A percentile compares a stretch with the other conserved stretches of the same genome.
phyloP scores from a whole-genome alignment of 805 yeast species.

The Candida corydali region DNA sequence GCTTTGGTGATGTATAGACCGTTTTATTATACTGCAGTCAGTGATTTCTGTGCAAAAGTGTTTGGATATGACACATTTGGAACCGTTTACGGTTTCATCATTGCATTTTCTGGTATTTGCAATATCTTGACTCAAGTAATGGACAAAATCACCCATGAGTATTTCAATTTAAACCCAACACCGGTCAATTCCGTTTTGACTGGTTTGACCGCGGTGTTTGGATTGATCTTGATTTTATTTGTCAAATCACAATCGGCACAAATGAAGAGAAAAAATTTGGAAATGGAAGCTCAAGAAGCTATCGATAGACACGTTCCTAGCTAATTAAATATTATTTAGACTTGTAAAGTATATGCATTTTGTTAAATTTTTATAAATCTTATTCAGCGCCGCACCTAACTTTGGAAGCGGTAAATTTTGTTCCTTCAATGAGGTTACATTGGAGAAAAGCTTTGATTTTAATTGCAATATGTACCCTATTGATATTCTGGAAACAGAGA shows the following conservation, averaged over 20 bases:
- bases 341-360: no score
- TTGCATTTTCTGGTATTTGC: conserved; percentile 77
- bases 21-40: conserved; percentile 86
- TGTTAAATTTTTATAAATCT: no score
- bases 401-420: no score
- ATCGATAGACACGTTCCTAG: conserved; percentile 43
- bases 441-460: not conserved
- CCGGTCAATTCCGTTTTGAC: conserved; percentile 68
- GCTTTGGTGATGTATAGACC: conserved; percentile 82
- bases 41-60: conserved; percentile 88
- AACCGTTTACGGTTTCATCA: conserved; percentile 81
- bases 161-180: conserved; percentile 68
- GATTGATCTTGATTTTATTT: conserved; percentile 38
- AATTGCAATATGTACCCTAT: not conserved
- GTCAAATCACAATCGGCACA: conserved; percentile 38
- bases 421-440: conserved; percentile 7
- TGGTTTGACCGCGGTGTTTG: conserved; percentile 49
- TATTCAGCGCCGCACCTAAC: not conserved
- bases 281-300: conserved; percentile 62
- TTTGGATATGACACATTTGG: conserved; percentile 93
- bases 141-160: conserved; percentile 66
- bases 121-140: conserved; percentile 68
- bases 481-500: not conserved
- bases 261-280: conserved; percentile 49
- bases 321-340: not conserved